phyloP scores from a whole-genome alignment of 805 yeast species.

The Candida easanensis region DNA sequence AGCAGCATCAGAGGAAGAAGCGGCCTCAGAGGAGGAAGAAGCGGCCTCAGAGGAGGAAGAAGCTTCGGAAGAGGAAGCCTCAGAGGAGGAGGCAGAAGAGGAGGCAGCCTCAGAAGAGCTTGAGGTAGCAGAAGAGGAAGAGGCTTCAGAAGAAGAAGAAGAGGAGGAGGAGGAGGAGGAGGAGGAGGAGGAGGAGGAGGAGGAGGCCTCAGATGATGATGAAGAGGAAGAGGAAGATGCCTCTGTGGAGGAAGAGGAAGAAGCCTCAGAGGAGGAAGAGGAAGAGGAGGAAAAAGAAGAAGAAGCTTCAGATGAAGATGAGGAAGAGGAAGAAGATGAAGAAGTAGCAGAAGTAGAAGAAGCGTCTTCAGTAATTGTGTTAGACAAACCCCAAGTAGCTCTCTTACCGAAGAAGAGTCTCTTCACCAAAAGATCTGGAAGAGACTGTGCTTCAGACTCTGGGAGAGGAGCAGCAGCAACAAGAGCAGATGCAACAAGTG shows the following conservation, averaged over 20 bases:
- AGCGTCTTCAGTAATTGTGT: slow-evolving; percentile 15
- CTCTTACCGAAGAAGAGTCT: background rate
- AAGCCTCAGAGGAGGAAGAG: slow-evolving; percentile 5
- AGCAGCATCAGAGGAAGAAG: slow-evolving; percentile 3
- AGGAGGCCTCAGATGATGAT: slow-evolving; percentile 5
- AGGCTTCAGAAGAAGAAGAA: slow-evolving; percentile 3
- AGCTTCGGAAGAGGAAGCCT: slow-evolving; percentile 12
- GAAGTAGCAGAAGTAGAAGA: slow-evolving; percentile 13
- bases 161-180: slow-evolving; percentile 6
- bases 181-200: slow-evolving; percentile 15
- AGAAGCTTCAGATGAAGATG: slow-evolving; percentile 4
- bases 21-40: slow-evolving; percentile 6
- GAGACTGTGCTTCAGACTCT: slow-evolving; percentile 1
- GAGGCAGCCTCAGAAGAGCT: slow-evolving; percentile 4
- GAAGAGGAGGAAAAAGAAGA: slow-evolving; percentile 3
- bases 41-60: slow-evolving; percentile 15
- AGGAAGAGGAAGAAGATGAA: slow-evolving; percentile 6
- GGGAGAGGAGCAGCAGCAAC: slow-evolving; percentile 17
- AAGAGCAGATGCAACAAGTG: slow-evolving; percentile 5
- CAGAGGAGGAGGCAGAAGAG: slow-evolving; percentile 11
- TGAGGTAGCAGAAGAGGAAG: slow-evolving; percentile 7
- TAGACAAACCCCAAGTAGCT: background rate
- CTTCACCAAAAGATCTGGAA: no score
- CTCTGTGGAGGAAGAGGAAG: slow-evolving; percentile 11
- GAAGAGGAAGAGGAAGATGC: no score